phyloP scores from a whole-genome alignment of 768 basidiomycete genomes.

The Vararia minispora region DNA sequence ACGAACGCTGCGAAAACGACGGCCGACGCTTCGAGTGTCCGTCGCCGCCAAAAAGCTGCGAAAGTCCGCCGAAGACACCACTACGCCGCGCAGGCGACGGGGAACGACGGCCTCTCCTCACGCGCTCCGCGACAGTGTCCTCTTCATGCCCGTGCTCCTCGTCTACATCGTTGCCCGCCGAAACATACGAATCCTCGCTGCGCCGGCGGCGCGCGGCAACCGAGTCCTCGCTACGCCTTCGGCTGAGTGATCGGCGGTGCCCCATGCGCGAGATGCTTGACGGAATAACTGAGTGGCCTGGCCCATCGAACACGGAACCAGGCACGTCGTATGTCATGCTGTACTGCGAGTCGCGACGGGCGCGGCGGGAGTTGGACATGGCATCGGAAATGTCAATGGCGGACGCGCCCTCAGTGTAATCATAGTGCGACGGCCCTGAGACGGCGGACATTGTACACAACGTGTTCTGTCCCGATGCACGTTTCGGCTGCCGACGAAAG shows the following conservation, averaged over 20 bases:
- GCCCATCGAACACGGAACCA: conserved; percentile 69
- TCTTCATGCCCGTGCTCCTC: conserved; percentile 21
- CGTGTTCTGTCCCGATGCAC: neutral
- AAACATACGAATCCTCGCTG: conserved; percentile 6
- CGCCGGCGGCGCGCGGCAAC: conserved; percentile 3
- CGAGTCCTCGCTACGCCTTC: conserved; percentile 30
- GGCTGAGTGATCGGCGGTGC: conserved; percentile 23
- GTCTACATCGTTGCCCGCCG: conserved; percentile 4
- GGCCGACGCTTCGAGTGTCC: conserved; percentile 27
- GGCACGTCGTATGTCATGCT: conserved; percentile 49
- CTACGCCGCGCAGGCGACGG: conserved; percentile 21
- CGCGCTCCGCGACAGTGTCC: conserved; percentile 6
- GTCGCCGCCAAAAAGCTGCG: conserved; percentile 45
- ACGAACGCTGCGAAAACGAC: conserved; percentile 50
- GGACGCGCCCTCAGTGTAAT: conserved; percentile 86
- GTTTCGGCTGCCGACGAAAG: too few relatives aligned
- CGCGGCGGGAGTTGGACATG: conserved; percentile 34
- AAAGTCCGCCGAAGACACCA: conserved; percentile 53
- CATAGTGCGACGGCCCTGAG: conserved; percentile 22
- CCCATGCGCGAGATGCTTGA: conserved; percentile 73
- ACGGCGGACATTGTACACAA: neutral
- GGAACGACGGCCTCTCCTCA: conserved; percentile 13
- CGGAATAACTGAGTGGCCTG: conserved; percentile 50
- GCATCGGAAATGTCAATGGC: conserved; percentile 60
- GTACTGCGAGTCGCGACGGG: conserved; percentile 61